These are phyloP conservation scores for Aspergillus bertholletiae DNA, from an alignment of 495 filamentous ascomycete genomes.

Conservation along the genomic window DNA sequence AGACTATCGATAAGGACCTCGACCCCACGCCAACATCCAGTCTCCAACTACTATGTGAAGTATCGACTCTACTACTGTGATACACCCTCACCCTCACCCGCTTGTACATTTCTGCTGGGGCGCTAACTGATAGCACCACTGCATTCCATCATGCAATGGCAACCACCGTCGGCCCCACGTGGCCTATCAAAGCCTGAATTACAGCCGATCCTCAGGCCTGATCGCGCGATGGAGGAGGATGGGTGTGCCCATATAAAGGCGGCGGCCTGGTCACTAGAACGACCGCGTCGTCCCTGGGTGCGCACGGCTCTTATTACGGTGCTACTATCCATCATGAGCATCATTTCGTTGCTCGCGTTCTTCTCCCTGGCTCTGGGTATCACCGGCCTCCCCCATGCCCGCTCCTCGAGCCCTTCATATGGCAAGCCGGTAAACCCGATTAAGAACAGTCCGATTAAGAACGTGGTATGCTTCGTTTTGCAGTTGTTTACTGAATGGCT, in stretches of 20 bases:
- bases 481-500: neutral
- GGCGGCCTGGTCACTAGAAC: neutral
- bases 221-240: neutral
- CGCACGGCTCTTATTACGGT: neutral
- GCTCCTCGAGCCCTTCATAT: slow-evolving; percentile 6
- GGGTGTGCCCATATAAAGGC: neutral
- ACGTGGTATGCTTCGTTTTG: slow-evolving; percentile 27
- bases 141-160: slow-evolving; percentile 4
- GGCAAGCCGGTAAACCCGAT: neutral
- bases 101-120: neutral
- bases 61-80: neutral
- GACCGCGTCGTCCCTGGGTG: neutral
- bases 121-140: neutral
- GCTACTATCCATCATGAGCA: slow-evolving; percentile 1
- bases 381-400: slow-evolving; percentile 1
- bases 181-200: neutral
- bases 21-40: too few species aligned
- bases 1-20: neutral
- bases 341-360: slow-evolving; percentile 3
- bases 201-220: neutral
- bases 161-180: neutral
- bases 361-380: slow-evolving; percentile 6
- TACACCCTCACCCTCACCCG: neutral
- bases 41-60: neutral
- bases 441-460: slow-evolving; percentile 35